Conservation (phyloP, 768 basidiomycete genomes). For the Leccinellum rugosiceps region DNA sequence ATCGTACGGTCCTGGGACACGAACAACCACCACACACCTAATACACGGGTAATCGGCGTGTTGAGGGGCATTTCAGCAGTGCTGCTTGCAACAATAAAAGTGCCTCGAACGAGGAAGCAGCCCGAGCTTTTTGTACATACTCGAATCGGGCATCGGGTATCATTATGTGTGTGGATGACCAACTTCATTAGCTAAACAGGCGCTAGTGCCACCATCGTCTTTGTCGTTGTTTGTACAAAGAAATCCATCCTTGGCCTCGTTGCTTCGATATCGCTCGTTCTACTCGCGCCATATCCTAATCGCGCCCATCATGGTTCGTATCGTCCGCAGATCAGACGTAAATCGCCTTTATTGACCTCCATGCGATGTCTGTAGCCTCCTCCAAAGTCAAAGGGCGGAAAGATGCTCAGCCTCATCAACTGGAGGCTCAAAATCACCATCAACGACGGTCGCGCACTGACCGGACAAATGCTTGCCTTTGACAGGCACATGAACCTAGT, state of each 20-base stretch:
- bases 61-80: slow-evolving; percentile 15
- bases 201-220: slow-evolving; percentile 14
- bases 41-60: slow-evolving; percentile 46
- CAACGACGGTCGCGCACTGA: slow-evolving; percentile 93
- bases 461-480: slow-evolving; percentile 99
- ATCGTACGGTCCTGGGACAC: background rate
- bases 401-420: slow-evolving; percentile 97
- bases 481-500: slow-evolving; percentile 99
- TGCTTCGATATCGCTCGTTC: slow-evolving; percentile 20
- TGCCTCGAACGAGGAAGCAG: background rate
- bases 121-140: background rate
- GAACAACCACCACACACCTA: slow-evolving; percentile 38
- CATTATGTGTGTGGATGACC: background rate
- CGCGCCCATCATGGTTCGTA: slow-evolving; percentile 58
- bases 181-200: background rate
- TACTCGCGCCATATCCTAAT: slow-evolving; percentile 22
- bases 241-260: slow-evolving; percentile 21
- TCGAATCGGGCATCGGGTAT: background rate
- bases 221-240: slow-evolving; percentile 33
- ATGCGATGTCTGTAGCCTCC: slow-evolving; percentile 58
- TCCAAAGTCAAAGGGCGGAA: slow-evolving; percentile 96
- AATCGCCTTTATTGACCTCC: slow-evolving; percentile 7
- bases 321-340: slow-evolving; percentile 11
- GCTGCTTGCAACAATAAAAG: background rate
- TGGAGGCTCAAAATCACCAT: slow-evolving; percentile 97